These are phyloP conservation scores for Mrakia gelida DNA, from an alignment of 768 basidiomycete species.

Conservation along the genomic window DNA sequence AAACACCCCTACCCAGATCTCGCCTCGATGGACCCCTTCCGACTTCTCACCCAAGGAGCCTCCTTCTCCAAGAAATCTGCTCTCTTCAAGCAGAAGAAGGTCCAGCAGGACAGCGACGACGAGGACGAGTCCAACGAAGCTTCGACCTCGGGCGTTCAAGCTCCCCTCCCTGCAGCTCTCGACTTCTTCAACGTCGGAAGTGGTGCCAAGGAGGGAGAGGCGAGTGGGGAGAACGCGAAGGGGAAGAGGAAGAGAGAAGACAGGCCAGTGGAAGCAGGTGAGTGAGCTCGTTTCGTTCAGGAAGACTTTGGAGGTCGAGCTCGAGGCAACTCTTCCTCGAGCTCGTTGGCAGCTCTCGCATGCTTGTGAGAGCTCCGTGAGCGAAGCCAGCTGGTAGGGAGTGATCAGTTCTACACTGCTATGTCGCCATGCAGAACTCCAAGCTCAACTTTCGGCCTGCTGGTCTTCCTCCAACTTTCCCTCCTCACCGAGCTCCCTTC, in stretches of 20 bases:
- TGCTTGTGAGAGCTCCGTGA: not conserved
- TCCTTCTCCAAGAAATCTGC: slow-evolving; percentile 63
- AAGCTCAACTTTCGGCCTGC: not conserved
- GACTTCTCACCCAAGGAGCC: slow-evolving; percentile 76
- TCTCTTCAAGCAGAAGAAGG: slow-evolving; percentile 28
- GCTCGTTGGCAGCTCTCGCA: not conserved
- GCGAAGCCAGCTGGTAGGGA: not conserved
- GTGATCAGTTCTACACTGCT: not conserved
- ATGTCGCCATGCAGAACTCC: not conserved
- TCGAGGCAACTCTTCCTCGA: not conserved
- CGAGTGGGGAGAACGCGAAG: slow-evolving; percentile 38
- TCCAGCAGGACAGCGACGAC: slow-evolving; percentile 2
- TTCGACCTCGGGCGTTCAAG: not conserved
- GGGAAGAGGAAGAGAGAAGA: slow-evolving; percentile 36
- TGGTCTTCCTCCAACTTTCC: no score
- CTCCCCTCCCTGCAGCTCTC: slow-evolving; percentile 63
- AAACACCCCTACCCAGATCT: not conserved
- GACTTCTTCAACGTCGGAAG: slow-evolving; percentile 86
- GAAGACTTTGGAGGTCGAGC: not conserved
- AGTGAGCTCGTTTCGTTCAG: not conserved
- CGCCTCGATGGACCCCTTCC: slow-evolving; percentile 73
- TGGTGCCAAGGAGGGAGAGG: slow-evolving; percentile 43
- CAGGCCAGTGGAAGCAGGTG: slow-evolving; percentile 8
- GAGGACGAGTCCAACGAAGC: not conserved
- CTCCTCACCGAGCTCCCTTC: no score